Percentiles rank a stretch among this genome's conserved stretches.
phyloP scores from a whole-genome alignment of 2,329 filamentous ascomycete species.

The Intubia oerlemansii region DNA sequence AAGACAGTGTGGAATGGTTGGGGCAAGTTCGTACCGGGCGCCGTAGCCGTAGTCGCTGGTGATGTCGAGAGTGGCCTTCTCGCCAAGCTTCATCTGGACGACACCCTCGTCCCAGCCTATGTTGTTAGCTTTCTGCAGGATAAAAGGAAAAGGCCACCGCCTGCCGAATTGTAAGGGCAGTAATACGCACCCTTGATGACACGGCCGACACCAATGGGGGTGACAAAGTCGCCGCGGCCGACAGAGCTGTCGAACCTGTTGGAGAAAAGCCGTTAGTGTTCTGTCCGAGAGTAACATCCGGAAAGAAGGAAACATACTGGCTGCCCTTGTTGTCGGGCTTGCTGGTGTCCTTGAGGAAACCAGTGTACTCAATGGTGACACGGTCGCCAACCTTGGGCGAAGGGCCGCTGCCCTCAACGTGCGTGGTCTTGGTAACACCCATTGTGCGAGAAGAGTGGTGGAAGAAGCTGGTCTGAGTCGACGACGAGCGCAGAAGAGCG shows the following conservation, averaged over 20 bases:
- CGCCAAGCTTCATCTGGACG: conserved; percentile 65
- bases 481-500: conserved; percentile 1
- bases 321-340: conserved; percentile 43
- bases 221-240: conserved; percentile 54
- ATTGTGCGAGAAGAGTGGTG: conserved; percentile 22
- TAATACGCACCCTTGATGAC: conserved; percentile 57
- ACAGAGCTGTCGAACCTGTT: conserved; percentile 67
- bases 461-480: conserved; percentile 2
- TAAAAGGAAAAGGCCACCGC: background rate
- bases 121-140: background rate
- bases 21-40: conserved; percentile 24
- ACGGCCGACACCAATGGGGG: conserved; percentile 57
- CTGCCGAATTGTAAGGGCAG: background rate
- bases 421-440: conserved; percentile 50
- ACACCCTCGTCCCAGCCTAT: conserved; percentile 76
- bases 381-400: conserved; percentile 44
- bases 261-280: conserved; percentile 7
- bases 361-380: conserved; percentile 81
- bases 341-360: conserved; percentile 52
- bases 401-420: conserved; percentile 38
- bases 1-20: no score
- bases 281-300: background rate
- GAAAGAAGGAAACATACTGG: conserved; percentile 31
- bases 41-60: conserved; percentile 46
- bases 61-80: conserved; percentile 74